phyloP scores from a whole-genome alignment of 768 basidiomycete genomes.

The Mycena maculata region DNA sequence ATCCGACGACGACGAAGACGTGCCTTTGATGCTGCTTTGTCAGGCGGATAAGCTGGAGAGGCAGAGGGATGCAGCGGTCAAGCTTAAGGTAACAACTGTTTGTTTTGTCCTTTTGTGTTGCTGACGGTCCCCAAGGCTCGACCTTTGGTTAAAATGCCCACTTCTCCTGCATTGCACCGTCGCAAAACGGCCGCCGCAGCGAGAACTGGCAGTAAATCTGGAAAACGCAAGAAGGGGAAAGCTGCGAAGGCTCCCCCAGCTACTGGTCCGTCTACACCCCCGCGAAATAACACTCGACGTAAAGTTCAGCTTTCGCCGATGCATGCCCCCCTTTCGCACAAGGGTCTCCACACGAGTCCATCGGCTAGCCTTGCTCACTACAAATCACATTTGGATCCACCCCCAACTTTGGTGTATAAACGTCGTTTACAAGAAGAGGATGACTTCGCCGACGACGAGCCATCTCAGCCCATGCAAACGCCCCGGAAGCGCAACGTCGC shows the following conservation, averaged over 20 bases:
- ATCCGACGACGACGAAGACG: conserved; percentile 45
- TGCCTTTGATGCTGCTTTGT: conserved; percentile 38
- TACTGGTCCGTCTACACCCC: conserved; percentile 53
- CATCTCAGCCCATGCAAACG: conserved; percentile 52
- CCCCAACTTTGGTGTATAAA: conserved; percentile 51
- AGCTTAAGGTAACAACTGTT: conserved; percentile 33
- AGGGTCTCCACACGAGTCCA: conserved; percentile 77
- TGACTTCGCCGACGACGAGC: conserved; percentile 20
- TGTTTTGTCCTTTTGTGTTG: conserved; percentile 14
- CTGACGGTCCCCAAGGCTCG: conserved; percentile 19
- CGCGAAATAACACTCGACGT: conserved; percentile 39
- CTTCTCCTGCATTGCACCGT: conserved; percentile 31
- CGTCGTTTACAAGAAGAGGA: conserved; percentile 29
- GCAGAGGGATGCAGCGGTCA: conserved; percentile 28
- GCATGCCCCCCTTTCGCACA: conserved; percentile 76
- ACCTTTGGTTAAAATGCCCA: conserved; percentile 14
- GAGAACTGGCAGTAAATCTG: conserved; percentile 10
- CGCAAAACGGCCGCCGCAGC: conserved; percentile 34
- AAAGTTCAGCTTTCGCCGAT: conserved; percentile 63
- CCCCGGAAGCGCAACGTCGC: conserved; percentile 55
- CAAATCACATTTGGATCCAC: conserved; percentile 76
- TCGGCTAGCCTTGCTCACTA: conserved; percentile 74
- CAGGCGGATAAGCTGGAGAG: conserved; percentile 29
- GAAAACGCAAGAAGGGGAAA: conserved; percentile 31
- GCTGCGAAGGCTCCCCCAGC: background rate